Conservation (phyloP, 2,329 filamentous ascomycete species). For the Apiospora kogelbergensis region DNA sequence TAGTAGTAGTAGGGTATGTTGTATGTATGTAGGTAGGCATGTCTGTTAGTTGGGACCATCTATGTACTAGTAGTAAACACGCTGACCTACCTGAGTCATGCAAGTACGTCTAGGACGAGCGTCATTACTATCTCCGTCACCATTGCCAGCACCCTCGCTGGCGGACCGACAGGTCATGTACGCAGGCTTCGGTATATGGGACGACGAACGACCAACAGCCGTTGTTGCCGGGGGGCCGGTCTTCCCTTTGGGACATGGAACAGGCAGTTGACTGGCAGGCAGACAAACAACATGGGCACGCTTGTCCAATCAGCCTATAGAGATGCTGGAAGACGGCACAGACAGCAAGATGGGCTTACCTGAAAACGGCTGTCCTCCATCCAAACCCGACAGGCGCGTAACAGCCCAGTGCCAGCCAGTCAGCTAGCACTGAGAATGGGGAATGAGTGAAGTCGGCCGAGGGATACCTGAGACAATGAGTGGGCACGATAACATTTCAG, state of each 20-base stretch:
- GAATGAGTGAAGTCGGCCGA: not conserved
- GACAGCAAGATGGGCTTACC: not conserved
- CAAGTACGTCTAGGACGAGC: not conserved
- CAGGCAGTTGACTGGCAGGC: not conserved
- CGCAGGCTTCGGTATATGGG: not conserved
- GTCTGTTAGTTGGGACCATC: not conserved
- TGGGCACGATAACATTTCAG: not conserved
- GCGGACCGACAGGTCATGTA: not conserved
- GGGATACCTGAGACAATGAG: not conserved
- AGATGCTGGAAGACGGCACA: not conserved
- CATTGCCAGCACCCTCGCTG: not conserved
- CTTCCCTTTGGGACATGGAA: not conserved
- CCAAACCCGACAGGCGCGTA: not conserved
- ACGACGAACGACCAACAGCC: not conserved
- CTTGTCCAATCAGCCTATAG: not conserved
- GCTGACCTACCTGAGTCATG: not conserved
- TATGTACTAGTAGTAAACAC: too few species aligned
- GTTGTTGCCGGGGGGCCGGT: not conserved
- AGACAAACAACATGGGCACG: not conserved
- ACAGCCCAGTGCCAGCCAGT: not conserved
- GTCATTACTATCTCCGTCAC: not conserved
- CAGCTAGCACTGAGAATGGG: not conserved
- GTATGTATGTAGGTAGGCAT: too few species aligned
- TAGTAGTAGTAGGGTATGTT: too few species aligned
- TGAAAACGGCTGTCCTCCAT: not conserved